Evolutionary conservation across 495 filamentous ascomycete genomes (phyloP).

Genomic region (Trichoderma erinaceum): DNA sequence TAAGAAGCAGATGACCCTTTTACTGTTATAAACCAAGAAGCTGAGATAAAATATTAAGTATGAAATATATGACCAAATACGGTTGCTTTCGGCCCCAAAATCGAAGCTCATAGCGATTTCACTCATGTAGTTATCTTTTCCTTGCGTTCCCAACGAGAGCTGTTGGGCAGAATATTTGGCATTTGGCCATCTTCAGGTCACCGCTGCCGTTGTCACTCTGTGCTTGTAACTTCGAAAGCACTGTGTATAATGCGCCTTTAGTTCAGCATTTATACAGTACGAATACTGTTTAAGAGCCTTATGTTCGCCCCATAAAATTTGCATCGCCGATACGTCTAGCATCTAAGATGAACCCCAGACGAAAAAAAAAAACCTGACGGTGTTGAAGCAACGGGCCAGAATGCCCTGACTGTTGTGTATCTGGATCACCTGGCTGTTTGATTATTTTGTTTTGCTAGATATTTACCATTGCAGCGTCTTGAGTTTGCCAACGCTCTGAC

Average conservation of each 20-base stretch:
- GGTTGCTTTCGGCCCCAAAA: too few relatives aligned
- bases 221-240: too few relatives aligned
- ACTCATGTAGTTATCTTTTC: too few relatives aligned
- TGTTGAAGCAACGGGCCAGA: not conserved
- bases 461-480: not conserved
- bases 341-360: not conserved
- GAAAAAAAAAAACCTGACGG: not conserved
- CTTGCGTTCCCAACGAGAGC: too few relatives aligned
- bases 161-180: too few relatives aligned
- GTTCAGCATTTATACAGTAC: not conserved
- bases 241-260: too few relatives aligned
- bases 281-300: not conserved
- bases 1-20: not conserved
- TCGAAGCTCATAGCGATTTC: too few relatives aligned
- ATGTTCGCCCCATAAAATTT: conserved; percentile 4
- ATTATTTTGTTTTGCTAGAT: not conserved
- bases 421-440: not conserved
- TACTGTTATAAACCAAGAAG: too few relatives aligned
- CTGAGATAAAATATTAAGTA: too few relatives aligned
- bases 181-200: too few relatives aligned
- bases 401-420: not conserved
- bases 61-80: too few relatives aligned
- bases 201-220: too few relatives aligned
- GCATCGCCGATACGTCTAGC: not conserved
- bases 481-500: not conserved